Evolutionary conservation across 1,284 basidiomycete genomes (phyloP).

Genomic region (Microbotryum lychnidis-dioicae): DNA sequence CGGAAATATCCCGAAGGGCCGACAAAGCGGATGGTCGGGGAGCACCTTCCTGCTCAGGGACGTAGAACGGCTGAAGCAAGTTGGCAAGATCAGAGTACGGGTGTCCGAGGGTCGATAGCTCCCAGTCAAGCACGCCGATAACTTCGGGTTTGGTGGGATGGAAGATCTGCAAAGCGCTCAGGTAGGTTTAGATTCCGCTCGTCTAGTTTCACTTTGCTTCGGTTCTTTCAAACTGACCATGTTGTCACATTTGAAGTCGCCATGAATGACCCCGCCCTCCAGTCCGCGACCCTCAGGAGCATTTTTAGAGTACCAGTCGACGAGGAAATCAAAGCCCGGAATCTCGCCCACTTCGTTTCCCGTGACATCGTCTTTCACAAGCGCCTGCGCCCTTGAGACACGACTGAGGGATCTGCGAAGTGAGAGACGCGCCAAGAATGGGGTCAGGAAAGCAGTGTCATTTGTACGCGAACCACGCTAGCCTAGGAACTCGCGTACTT

Average conservation of each 20-base stretch:
- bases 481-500: conserved; percentile 39
- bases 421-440: background rate
- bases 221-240: conserved; percentile 41
- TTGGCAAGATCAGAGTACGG: conserved; percentile 82
- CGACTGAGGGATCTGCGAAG: conserved; percentile 52
- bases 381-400: conserved; percentile 64
- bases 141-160: conserved; percentile 85
- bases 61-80: conserved; percentile 72
- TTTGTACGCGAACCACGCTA: background rate
- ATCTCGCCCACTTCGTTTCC: conserved; percentile 55
- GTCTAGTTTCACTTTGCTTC: background rate
- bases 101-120: conserved; percentile 74
- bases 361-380: conserved; percentile 56
- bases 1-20: conserved; percentile 43
- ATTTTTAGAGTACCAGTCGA: conserved; percentile 64
- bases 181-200: background rate
- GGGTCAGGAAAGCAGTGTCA: background rate
- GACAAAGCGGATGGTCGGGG: conserved; percentile 4
- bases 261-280: conserved; percentile 68
- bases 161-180: conserved; percentile 51
- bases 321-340: conserved; percentile 62
- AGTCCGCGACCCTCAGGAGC: conserved; percentile 62
- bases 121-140: conserved; percentile 94
- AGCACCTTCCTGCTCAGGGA: conserved; percentile 47
- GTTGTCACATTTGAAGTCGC: conserved; percentile 96